Evolutionary conservation across 345 rosid species (phyloP), one percentile per base, ranked within the genome.

Genomic region (Sapria himalayana): DNA sequence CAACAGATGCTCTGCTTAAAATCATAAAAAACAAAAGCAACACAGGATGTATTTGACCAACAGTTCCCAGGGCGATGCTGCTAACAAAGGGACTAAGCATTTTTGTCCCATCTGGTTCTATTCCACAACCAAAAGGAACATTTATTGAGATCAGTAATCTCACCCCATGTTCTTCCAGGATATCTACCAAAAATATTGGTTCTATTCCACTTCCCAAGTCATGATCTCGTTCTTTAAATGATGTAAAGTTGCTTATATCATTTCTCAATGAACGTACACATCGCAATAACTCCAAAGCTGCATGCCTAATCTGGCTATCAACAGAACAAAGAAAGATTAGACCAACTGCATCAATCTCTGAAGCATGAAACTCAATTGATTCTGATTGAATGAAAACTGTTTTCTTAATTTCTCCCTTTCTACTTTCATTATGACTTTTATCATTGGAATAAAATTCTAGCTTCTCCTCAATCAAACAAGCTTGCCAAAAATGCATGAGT

Each of bases 401-500:
- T 55, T 72, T 79, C 62, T 67, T 82, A 47, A 79, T 58, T 48
- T 78, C 71, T 50, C 67, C 76, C 50, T 38, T 70, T 48, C 69
- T 63, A 55, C 51, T 76, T 45, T 43, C 62, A 36, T 55, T 49
- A 33, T 37, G 58, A 54, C 72, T 74, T 51, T 52, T 57, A 33
- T 73, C 73, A 61, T 63, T 70, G 19, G 54, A 38, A 58, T 53
- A 57, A 40, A 45, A 16, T 50, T 69, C 84, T 51, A 62, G 56
- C 50, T 57, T 70, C 59, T 74, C 79, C 47, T 82, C 93, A 56
- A 70, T 50, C 43, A 89, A 57, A 60, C 98, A 89, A 59, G 81
- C 78, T 78, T 82, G 75, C 98, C 98, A 89, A 63, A 74, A 89
- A 32, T 84, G 93, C 94, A 89, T 79, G 55, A 89, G 98, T 50